These are phyloP conservation scores for Alternaria metachromatica DNA, from an alignment of 2,329 filamentous ascomycete species.

Conservation along the genomic window DNA sequence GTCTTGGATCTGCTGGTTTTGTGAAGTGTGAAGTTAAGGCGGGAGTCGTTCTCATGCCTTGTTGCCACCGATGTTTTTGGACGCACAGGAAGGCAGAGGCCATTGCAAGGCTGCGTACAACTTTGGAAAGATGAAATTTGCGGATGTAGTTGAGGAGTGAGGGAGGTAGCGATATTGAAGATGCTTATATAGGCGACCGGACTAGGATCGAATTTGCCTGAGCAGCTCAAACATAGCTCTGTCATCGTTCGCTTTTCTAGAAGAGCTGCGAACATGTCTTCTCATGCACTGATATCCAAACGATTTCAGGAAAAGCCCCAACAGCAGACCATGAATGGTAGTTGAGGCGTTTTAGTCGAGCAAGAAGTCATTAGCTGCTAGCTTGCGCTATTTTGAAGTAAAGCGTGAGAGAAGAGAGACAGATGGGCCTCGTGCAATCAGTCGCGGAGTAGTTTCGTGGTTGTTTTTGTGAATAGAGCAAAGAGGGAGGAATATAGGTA, in stretches of 20 bases:
- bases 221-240: no score
- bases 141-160: neutral
- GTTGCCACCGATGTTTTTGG: neutral
- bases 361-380: neutral
- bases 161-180: no score
- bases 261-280: no score
- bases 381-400: neutral
- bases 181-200: no score
- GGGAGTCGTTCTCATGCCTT: neutral
- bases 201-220: no score
- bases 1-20: neutral
- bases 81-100: neutral
- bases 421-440: neutral
- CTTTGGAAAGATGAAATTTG: rapidly evolving
- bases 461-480: neutral
- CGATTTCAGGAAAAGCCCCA: no score
- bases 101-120: no score
- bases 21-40: neutral
- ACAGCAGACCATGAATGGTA: rapidly evolving
- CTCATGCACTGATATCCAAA: no score
- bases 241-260: no score
- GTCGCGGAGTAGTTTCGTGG: neutral
- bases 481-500: neutral
- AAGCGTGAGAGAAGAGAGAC: neutral
- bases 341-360: neutral